Evolutionary conservation across 169 alveolate species (phyloP).

Genomic region (Blepharisma undulans): DNA sequence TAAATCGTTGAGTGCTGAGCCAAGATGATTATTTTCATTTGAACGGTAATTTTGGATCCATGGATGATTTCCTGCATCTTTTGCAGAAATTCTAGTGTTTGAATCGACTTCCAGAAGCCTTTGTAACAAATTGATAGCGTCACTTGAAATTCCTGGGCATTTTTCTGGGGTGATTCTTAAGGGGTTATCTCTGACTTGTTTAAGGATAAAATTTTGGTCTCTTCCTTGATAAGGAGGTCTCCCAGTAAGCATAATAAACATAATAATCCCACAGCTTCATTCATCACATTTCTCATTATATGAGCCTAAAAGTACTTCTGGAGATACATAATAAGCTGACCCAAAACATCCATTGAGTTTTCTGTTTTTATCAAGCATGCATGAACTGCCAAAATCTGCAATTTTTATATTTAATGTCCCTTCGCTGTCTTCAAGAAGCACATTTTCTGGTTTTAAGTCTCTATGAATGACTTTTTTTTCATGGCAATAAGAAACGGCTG

Average conservation of each 20-base stretch:
- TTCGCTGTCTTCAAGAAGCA: slow-evolving; percentile 86
- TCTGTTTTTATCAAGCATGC: background rate
- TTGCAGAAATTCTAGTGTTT: background rate
- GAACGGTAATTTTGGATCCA: background rate
- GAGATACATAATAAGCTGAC: slow-evolving; percentile 77
- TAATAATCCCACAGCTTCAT: slow-evolving; percentile 60
- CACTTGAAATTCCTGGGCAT: background rate
- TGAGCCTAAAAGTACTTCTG: slow-evolving; percentile 65
- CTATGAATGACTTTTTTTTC: slow-evolving; percentile 88
- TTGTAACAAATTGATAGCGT: background rate
- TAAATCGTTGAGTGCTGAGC: background rate
- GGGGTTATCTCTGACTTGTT: background rate
- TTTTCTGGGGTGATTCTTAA: background rate
- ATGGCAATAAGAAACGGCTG: slow-evolving; percentile 86
- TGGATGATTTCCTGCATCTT: slow-evolving; percentile 14
- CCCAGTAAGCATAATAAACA: slow-evolving; percentile 54
- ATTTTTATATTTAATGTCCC: slow-evolving; percentile 90
- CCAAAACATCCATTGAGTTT: slow-evolving; percentile 48
- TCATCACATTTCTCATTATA: slow-evolving; percentile 57
- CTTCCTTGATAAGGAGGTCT: slow-evolving; percentile 47
- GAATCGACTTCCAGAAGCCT: background rate
- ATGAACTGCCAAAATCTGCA: slow-evolving; percentile 91
- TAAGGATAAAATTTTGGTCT: slow-evolving; percentile 29
- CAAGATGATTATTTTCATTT: background rate
- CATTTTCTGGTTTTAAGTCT: slow-evolving; percentile 97